Percentiles rank a stretch among this genome's conserved stretches.
Conservation (phyloP, 345 rosid genomes). For the Isatis tinctoria region DNA sequence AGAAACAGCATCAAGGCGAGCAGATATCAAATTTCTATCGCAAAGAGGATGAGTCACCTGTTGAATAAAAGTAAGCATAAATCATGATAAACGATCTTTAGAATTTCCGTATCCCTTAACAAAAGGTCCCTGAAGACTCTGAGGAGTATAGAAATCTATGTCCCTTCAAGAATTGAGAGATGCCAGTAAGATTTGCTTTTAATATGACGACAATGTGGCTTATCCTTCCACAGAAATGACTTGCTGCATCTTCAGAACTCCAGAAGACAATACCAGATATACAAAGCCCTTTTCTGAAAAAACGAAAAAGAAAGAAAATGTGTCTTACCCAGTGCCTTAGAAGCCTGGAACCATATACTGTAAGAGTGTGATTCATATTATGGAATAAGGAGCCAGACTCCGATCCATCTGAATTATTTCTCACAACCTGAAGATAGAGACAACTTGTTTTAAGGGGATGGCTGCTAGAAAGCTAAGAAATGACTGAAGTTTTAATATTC, state of each 20-base stretch:
- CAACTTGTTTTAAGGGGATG: neutral
- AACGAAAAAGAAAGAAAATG: neutral
- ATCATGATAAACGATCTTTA: neutral
- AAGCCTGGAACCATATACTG: constrained; percentile 84
- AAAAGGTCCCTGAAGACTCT: neutral
- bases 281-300: neutral
- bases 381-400: constrained; percentile 80
- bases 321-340: constrained; percentile 85
- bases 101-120: neutral
- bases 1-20: constrained; percentile 98
- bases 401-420: constrained; percentile 73
- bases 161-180: constrained; percentile 1
- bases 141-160: neutral
- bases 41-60: constrained; percentile 95
- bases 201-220: neutral
- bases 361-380: constrained; percentile 70
- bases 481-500: neutral
- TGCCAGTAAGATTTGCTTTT: neutral
- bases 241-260: neutral
- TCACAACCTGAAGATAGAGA: constrained; percentile 54
- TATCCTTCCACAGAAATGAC: neutral
- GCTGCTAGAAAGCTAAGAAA: neutral
- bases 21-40: constrained; percentile 68
- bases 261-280: constrained; percentile 3
- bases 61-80: constrained; percentile 12